These are phyloP conservation scores for Cryptosporidium muris DNA, from an alignment of 169 alveolate species.

Conservation along the genomic window DNA sequence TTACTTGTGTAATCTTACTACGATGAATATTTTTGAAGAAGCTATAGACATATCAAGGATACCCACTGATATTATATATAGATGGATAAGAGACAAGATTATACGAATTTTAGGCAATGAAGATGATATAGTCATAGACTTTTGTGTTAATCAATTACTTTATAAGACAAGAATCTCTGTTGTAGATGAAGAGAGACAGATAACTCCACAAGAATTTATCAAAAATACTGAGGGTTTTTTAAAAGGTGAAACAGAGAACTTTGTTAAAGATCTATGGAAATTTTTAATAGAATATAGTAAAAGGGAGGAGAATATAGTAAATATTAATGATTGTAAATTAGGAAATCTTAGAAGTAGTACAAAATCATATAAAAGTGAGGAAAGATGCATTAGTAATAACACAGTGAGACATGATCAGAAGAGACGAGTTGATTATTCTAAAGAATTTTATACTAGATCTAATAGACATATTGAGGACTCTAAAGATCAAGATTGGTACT, in stretches of 20 bases:
- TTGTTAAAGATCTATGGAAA: conserved; percentile 51
- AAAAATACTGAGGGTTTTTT: conserved; percentile 44
- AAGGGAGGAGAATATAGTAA: not conserved
- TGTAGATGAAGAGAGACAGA: conserved; percentile 58
- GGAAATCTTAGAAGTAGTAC: not conserved
- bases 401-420: not conserved
- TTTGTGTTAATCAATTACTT: conserved; percentile 37
- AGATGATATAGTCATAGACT: conserved; percentile 65
- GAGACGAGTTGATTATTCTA: too few relatives aligned
- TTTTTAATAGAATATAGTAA: not conserved
- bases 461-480: too few relatives aligned
- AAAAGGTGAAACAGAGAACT: conserved; percentile 18
- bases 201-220: conserved; percentile 44
- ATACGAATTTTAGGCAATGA: conserved; percentile 44
- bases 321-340: not conserved
- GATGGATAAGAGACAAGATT: conserved; percentile 19
- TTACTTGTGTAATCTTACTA: not conserved
- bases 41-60: conserved; percentile 10
- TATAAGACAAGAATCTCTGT: conserved; percentile 47
- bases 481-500: too few relatives aligned
- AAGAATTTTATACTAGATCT: too few relatives aligned
- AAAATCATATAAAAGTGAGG: not conserved
- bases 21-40: conserved; percentile 41
- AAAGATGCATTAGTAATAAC: not conserved
- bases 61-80: conserved; percentile 14